These are phyloP conservation scores for Fusarium mangiferae DNA, from an alignment of 2,329 filamentous ascomycete genomes.

Conservation along the genomic window DNA sequence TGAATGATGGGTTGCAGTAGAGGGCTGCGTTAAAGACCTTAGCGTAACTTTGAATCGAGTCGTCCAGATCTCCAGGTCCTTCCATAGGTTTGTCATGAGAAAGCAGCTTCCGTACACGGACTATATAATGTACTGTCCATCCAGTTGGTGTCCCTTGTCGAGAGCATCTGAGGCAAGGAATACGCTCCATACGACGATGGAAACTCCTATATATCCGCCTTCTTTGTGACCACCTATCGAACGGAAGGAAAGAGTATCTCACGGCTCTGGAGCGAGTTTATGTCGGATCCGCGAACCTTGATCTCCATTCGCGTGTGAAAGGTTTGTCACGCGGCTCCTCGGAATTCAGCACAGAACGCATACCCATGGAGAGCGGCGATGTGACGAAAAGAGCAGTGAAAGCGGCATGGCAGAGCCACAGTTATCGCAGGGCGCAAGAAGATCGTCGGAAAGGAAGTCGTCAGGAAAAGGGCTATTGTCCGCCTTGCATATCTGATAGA, in stretches of 20 bases:
- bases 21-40: rapidly evolving
- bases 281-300: no score
- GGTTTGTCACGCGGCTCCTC: not conserved
- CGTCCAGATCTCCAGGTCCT: not conserved
- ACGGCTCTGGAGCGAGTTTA: not conserved
- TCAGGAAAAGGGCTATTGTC: not conserved
- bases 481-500: not conserved
- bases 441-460: not conserved
- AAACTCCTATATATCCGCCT: rapidly evolving
- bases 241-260: not conserved
- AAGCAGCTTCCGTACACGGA: not conserved
- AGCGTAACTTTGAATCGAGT: not conserved
- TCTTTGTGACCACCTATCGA: not conserved
- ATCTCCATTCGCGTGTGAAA: not conserved
- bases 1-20: not conserved
- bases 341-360: not conserved
- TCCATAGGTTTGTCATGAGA: not conserved
- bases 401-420: not conserved
- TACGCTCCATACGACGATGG: not conserved
- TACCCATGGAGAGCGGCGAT: not conserved
- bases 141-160: no score
- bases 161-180: not conserved
- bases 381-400: not conserved
- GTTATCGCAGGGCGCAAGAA: not conserved
- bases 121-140: not conserved